These are phyloP conservation scores for Tylopilus sp. DNA, from an alignment of 768 basidiomycete genomes.

Conservation along the genomic window DNA sequence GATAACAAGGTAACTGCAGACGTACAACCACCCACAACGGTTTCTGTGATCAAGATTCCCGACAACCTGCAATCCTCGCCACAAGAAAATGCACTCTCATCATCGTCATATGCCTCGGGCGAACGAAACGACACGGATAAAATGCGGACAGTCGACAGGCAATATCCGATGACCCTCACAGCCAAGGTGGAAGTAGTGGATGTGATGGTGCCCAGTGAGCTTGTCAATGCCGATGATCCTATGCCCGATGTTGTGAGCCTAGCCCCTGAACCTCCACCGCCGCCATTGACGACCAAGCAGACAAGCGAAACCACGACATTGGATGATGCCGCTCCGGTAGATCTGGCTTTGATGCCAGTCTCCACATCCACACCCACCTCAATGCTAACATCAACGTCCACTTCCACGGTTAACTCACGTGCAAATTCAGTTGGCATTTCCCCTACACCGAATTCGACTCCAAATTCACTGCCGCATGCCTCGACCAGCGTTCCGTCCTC, in stretches of 20 bases:
- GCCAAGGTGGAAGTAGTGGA: slow-evolving; percentile 29
- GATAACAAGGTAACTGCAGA: background rate
- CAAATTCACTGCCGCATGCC: background rate
- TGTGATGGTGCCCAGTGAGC: slow-evolving; percentile 17
- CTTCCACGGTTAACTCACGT: slow-evolving; percentile 22
- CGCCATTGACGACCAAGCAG: slow-evolving; percentile 28
- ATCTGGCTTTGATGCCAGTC: slow-evolving; percentile 5
- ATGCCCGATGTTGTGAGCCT: slow-evolving; percentile 23
- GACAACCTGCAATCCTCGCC: background rate
- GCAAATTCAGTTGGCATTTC: slow-evolving; percentile 24
- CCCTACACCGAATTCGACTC: slow-evolving; percentile 3
- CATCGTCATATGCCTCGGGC: background rate
- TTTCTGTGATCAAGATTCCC: background rate
- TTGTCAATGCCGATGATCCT: slow-evolving; percentile 15
- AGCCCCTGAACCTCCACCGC: slow-evolving; percentile 31
- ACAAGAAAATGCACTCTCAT: background rate
- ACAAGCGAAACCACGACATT: slow-evolving; percentile 11
- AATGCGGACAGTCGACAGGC: slow-evolving; percentile 6
- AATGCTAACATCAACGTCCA: slow-evolving; percentile 23
- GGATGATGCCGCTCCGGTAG: background rate
- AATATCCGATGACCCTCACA: slow-evolving; percentile 8
- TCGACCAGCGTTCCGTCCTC: slow-evolving; percentile 15
- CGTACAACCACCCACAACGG: background rate
- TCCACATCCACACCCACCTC: slow-evolving; percentile 12
- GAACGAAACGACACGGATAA: slow-evolving; percentile 5